phyloP scores from a whole-genome alignment of 2,329 filamentous ascomycete species.

The Aspergillus versicolor region DNA sequence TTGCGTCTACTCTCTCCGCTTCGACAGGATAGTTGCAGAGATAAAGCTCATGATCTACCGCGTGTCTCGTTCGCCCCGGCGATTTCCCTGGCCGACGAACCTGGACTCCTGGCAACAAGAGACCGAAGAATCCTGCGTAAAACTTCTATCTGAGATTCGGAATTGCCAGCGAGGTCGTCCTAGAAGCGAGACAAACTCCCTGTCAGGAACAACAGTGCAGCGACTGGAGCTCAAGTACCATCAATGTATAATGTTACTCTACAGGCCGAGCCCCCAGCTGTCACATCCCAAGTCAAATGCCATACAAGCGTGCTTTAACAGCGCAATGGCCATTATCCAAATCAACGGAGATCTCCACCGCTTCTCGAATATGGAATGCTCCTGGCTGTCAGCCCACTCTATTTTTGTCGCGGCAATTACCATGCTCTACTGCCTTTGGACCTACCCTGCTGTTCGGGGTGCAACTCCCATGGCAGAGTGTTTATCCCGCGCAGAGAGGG shows the following conservation, averaged over 20 bases:
- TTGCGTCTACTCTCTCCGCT: conserved; percentile 4
- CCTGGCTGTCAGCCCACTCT: conserved; percentile 3
- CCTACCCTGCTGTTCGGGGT: not conserved
- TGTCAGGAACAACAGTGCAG: conserved; percentile 2
- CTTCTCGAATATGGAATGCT: conserved; percentile 8
- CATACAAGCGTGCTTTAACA: conserved; percentile 3
- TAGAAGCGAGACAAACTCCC: not conserved
- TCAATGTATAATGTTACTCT: conserved; percentile 4
- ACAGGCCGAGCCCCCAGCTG: conserved; percentile 2
- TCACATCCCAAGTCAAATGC: not conserved
- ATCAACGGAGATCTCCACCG: conserved; percentile 1
- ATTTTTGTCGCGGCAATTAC: conserved; percentile 7
- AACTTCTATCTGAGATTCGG: not conserved
- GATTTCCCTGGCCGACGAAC: conserved; percentile 3
- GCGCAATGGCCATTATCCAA: conserved; percentile 1
- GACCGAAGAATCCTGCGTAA: not conserved
- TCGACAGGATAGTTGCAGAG: conserved; percentile 5
- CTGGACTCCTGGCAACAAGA: conserved; percentile 2
- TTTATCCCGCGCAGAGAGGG: not conserved
- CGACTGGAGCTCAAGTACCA: conserved; percentile 4
- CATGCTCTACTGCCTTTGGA: not conserved
- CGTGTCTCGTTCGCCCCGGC: conserved; percentile 2
- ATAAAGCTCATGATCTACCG: conserved; percentile 10
- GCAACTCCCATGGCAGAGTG: not conserved
- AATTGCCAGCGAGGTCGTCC: not conserved